These are phyloP conservation scores for Paraconiothyrium sp. DNA, from an alignment of 2,329 filamentous ascomycete species.

Conservation along the genomic window DNA sequence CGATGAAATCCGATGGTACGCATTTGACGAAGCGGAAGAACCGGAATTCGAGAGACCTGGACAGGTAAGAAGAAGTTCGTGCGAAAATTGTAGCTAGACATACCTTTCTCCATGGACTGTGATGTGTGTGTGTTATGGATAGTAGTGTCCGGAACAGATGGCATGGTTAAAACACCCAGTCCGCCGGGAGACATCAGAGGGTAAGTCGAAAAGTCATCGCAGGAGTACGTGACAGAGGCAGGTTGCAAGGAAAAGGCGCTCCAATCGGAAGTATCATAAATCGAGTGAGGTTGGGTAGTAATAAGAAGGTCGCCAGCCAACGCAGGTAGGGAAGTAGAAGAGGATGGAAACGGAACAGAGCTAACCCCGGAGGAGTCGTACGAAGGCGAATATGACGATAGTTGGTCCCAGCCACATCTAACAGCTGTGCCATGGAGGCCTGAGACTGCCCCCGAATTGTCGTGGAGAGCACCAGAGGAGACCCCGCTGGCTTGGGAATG, in stretches of 20 bases:
- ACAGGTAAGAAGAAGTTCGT: constrained; percentile 22
- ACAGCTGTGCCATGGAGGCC: constrained; percentile 37
- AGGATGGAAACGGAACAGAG: constrained; percentile 32
- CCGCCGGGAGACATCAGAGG: constrained; percentile 27
- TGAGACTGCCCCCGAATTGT: constrained; percentile 28
- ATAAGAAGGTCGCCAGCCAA: constrained; percentile 28
- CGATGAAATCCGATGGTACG: constrained; percentile 34
- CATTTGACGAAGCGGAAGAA: constrained; percentile 36
- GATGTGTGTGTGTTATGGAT: constrained; percentile 30
- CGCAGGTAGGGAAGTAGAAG: constrained; percentile 32
- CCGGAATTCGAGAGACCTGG: constrained; percentile 38
- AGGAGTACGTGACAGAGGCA: constrained; percentile 30
- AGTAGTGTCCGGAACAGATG: constrained; percentile 23
- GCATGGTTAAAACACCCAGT: constrained; percentile 30
- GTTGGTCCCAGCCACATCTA: constrained; percentile 39
- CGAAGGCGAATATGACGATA: constrained; percentile 35
- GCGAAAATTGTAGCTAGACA: not conserved
- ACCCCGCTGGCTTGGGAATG: constrained; percentile 29
- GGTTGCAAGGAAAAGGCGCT: constrained; percentile 32
- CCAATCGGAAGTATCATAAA: constrained; percentile 37
- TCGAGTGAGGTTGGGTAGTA: constrained; percentile 28
- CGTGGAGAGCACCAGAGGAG: constrained; percentile 40
- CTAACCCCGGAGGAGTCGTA: constrained; percentile 31
- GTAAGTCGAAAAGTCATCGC: constrained; percentile 30
- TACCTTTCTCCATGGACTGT: constrained; percentile 41